phyloP scores from a whole-genome alignment of 306 rosid genomes.

The Dicorynia guianensis region DNA sequence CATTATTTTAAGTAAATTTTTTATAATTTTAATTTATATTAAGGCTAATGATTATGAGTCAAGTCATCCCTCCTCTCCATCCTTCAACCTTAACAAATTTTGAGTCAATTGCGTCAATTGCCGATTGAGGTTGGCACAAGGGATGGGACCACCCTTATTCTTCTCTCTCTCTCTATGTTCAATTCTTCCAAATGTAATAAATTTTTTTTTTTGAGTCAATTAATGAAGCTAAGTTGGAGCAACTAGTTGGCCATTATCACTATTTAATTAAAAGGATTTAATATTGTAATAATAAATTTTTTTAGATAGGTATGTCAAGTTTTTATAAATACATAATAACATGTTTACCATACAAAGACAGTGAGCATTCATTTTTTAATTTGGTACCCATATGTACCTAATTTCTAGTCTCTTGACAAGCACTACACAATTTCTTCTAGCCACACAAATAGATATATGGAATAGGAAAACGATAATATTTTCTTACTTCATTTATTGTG shows the following conservation, averaged over 20 bases:
- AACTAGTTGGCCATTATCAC: constrained; percentile 9
- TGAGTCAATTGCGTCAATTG: too few relatives aligned
- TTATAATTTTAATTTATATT: too few relatives aligned
- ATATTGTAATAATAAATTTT: neutral
- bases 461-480: too few relatives aligned
- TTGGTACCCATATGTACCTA: neutral
- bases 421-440: too few relatives aligned
- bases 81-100: neutral
- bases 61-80: constrained; percentile 5
- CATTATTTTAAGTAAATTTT: too few relatives aligned
- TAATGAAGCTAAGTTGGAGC: constrained; percentile 4
- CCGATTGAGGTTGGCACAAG: too few relatives aligned
- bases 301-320: neutral
- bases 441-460: too few relatives aligned
- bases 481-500: too few relatives aligned
- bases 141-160: too few relatives aligned
- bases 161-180: too few relatives aligned
- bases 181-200: too few relatives aligned
- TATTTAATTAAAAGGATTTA: neutral
- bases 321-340: neutral
- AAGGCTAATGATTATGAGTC: constrained; percentile 46
- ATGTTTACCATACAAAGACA: neutral
- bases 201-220: constrained; percentile 8
- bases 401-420: too few relatives aligned
- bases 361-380: neutral